Conservation (phyloP, 208 protist genomes). For the Crithidia brevicula region DNA sequence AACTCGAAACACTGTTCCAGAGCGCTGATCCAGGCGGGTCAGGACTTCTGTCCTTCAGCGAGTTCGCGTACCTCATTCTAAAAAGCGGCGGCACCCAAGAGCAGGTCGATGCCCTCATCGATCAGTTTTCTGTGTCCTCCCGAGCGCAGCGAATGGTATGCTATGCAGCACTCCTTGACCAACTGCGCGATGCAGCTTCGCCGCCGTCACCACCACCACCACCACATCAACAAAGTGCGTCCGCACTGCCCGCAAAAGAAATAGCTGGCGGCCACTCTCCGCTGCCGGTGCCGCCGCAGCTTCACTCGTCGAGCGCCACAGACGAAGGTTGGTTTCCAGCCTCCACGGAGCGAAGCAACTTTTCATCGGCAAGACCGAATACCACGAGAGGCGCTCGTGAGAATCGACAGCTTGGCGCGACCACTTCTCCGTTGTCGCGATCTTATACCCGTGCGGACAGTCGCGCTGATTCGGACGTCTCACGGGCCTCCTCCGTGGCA, state of each 20-base stretch:
- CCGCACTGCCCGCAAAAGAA: not conserved
- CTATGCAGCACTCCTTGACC: conserved; percentile 31
- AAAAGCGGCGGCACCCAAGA: conserved; percentile 33
- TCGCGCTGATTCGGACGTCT: not conserved
- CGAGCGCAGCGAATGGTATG: conserved; percentile 23
- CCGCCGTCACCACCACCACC: no score
- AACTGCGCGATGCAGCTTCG: conserved; percentile 26
- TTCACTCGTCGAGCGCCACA: not conserved
- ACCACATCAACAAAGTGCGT: not conserved
- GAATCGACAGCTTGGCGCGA: no score
- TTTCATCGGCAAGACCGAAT: no score
- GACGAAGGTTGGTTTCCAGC: no score
- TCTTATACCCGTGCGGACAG: conserved; percentile 16
- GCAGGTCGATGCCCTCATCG: conserved; percentile 41
- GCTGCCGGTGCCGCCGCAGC: conserved; percentile 12
- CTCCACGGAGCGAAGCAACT: not conserved
- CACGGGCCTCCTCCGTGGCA: conserved; percentile 13
- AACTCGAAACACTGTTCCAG: conserved; percentile 33
- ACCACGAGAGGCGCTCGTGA: no score
- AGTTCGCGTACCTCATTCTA: conserved; percentile 37
- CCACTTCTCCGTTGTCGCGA: not conserved
- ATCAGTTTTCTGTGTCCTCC: conserved; percentile 25
- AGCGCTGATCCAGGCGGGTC: conserved; percentile 20
- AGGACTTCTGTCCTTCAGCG: conserved; percentile 35
- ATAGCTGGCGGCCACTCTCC: conserved; percentile 9